Conservation (phyloP, 208 protist genomes). For the Crithidia acanthocephali region DNA sequence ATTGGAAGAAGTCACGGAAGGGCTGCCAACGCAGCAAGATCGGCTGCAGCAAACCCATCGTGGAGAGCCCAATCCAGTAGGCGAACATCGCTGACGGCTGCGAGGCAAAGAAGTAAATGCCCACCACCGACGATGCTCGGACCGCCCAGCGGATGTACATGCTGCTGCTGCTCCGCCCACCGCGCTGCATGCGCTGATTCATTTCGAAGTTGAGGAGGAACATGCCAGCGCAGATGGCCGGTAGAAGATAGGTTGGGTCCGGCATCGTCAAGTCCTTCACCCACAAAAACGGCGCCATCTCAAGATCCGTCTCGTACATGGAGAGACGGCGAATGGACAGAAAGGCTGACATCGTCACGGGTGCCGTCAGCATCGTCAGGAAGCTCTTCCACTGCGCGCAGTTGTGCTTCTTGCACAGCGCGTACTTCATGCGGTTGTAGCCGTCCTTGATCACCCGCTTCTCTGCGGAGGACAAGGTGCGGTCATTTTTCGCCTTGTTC, state of each 20-base stretch:
- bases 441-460: slow-evolving; percentile 87
- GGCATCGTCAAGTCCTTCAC: slow-evolving; percentile 87
- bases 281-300: slow-evolving; percentile 88
- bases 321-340: slow-evolving; percentile 82
- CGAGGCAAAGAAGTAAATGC: slow-evolving; percentile 80
- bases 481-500: slow-evolving; percentile 82
- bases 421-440: slow-evolving; percentile 87
- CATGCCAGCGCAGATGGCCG: slow-evolving; percentile 79
- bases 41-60: slow-evolving; percentile 80
- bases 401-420: slow-evolving; percentile 82
- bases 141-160: slow-evolving; percentile 87
- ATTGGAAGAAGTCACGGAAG: slow-evolving; percentile 83
- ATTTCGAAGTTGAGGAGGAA: slow-evolving; percentile 92
- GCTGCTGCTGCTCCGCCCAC: slow-evolving; percentile 66
- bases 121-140: slow-evolving; percentile 59
- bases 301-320: slow-evolving; percentile 85
- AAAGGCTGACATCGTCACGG: slow-evolving; percentile 85
- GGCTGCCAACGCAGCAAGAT: slow-evolving; percentile 85
- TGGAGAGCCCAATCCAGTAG: slow-evolving; percentile 91
- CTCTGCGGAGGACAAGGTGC: slow-evolving; percentile 78
- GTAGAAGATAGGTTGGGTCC: slow-evolving; percentile 82
- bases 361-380: slow-evolving; percentile 69
- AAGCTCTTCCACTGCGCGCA: slow-evolving; percentile 89
- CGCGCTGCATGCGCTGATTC: slow-evolving; percentile 87
- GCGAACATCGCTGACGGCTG: slow-evolving; percentile 89